Percentiles rank a stretch among this genome's conserved stretches.
phyloP scores from a whole-genome alignment of 2,329 filamentous ascomycete genomes.

The Fusarium bulbicola region DNA sequence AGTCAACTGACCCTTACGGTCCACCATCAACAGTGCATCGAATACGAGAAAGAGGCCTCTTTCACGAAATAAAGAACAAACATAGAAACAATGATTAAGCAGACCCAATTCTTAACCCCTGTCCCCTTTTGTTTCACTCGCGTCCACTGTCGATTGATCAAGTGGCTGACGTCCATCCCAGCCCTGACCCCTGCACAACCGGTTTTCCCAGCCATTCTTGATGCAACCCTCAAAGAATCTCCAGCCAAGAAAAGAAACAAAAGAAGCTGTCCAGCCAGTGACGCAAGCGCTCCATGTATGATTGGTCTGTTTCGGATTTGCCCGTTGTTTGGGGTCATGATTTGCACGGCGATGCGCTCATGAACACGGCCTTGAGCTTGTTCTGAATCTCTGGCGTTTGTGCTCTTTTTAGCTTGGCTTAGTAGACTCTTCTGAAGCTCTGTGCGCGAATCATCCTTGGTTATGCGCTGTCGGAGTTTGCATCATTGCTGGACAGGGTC shows the following conservation, averaged over 20 bases:
- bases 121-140: slow-evolving; percentile 22
- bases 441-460: slow-evolving; percentile 22
- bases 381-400: slow-evolving; percentile 17
- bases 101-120: background rate
- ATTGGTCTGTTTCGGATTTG: slow-evolving; percentile 9
- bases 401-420: slow-evolving; percentile 1
- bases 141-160: slow-evolving; percentile 10
- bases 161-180: slow-evolving; percentile 25
- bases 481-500: slow-evolving; percentile 23
- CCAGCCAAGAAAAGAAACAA: slow-evolving; percentile 23
- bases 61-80: slow-evolving; percentile 8
- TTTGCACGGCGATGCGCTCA: slow-evolving; percentile 38
- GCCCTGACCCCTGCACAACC: slow-evolving; percentile 21
- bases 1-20: background rate
- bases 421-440: background rate
- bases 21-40: background rate
- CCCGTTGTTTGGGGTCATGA: slow-evolving; percentile 34
- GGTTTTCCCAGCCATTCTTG: slow-evolving; percentile 27
- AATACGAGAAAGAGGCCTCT: slow-evolving; percentile 33
- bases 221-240: background rate
- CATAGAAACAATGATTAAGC: slow-evolving; percentile 25
- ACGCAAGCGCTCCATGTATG: slow-evolving; percentile 28
- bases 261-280: slow-evolving; percentile 9
- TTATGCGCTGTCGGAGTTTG: slow-evolving; percentile 14
- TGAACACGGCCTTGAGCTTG: slow-evolving; percentile 16